Evolutionary conservation across 2,329 filamentous ascomycete genomes (phyloP).

Genomic region (Penicillium sp.): DNA sequence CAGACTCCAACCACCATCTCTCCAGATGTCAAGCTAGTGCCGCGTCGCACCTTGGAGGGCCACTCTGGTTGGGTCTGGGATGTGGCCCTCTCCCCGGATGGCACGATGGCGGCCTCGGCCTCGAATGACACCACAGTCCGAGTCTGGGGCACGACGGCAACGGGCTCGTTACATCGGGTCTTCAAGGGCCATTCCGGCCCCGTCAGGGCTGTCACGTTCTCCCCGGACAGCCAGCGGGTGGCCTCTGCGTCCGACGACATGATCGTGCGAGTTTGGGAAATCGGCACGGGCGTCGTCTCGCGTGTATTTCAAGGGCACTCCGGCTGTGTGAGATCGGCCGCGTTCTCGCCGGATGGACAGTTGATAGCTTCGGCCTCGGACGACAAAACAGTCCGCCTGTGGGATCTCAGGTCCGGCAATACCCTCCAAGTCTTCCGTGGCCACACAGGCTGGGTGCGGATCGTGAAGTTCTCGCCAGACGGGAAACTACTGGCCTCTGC

Average conservation of each 20-base stretch:
- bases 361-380: constrained; percentile 27
- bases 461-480: constrained; percentile 30
- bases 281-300: background rate
- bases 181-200: constrained; percentile 20
- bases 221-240: constrained; percentile 22
- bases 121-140: constrained; percentile 9
- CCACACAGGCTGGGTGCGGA: constrained; percentile 11
- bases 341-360: constrained; percentile 30
- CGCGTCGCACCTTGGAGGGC: constrained; percentile 10
- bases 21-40: constrained; percentile 6
- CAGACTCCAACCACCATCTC: constrained; percentile 5
- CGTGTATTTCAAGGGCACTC: constrained; percentile 25
- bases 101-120: constrained; percentile 5
- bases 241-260: constrained; percentile 12
- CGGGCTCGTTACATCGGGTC: constrained; percentile 9
- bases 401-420: constrained; percentile 18
- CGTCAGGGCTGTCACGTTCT: constrained; percentile 26
- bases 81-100: constrained; percentile 15
- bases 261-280: constrained; percentile 16
- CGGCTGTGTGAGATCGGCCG: constrained; percentile 18
- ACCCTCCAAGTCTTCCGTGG: constrained; percentile 15
- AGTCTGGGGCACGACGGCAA: constrained; percentile 8
- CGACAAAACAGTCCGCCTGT: constrained; percentile 28
- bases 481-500: constrained; percentile 16
- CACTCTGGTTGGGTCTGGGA: constrained; percentile 10